Evolutionary conservation across 2,329 filamentous ascomycete species (phyloP).

Genomic region (Neoarthrinium moseri): DNA sequence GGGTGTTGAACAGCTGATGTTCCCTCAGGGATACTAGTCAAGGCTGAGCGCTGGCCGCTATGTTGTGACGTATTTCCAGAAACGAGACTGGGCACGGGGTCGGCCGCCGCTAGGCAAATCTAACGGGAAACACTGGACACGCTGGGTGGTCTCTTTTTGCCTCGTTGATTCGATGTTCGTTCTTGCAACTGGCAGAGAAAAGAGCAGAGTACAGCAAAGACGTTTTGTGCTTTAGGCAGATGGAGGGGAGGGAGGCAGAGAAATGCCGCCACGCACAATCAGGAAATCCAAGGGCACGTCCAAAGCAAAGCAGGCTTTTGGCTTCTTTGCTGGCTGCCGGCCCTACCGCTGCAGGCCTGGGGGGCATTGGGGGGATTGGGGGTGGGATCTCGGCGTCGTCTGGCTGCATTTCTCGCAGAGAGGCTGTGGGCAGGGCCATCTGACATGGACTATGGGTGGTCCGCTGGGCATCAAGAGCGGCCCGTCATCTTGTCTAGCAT

Average conservation of each 20-base stretch:
- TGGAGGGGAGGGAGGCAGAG: too few relatives aligned
- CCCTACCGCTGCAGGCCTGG: background rate
- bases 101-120: background rate
- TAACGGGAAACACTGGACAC: background rate
- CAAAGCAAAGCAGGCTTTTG: too few relatives aligned
- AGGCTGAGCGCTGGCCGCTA: background rate
- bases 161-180: too few relatives aligned
- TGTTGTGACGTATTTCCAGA: background rate
- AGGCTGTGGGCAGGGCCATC: background rate
- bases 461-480: conserved; percentile 5
- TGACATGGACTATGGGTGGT: conserved; percentile 4
- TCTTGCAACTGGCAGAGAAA: too few relatives aligned
- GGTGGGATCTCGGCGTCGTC: too few relatives aligned
- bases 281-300: too few relatives aligned
- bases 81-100: background rate
- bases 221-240: too few relatives aligned
- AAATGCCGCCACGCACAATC: too few relatives aligned
- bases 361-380: too few relatives aligned
- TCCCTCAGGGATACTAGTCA: background rate
- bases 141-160: too few relatives aligned
- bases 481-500: background rate
- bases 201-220: too few relatives aligned
- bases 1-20: background rate
- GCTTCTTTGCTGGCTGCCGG: background rate
- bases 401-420: background rate